These are phyloP conservation scores for Candida yuanshanica DNA, from an alignment of 805 yeast species.

Conservation along the genomic window DNA sequence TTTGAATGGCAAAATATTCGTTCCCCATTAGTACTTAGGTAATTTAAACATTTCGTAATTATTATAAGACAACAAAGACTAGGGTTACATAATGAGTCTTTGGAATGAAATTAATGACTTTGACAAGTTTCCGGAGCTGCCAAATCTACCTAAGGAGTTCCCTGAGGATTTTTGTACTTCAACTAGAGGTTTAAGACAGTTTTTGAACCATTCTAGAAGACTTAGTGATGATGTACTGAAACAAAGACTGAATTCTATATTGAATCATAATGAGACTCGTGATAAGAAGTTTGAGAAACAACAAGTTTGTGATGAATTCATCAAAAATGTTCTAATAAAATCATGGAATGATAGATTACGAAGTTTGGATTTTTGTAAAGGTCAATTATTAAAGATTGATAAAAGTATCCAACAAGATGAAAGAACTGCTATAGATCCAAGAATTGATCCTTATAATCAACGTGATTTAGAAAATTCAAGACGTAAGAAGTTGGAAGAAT, in stretches of 20 bases:
- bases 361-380: constrained; percentile 39
- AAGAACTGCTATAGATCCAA: constrained; percentile 22
- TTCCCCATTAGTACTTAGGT: no score
- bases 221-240: constrained; percentile 41
- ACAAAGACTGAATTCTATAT: constrained; percentile 36
- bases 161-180: constrained; percentile 25
- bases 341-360: constrained; percentile 40
- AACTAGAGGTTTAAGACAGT: constrained; percentile 30
- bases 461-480: constrained; percentile 30
- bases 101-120: constrained; percentile 18
- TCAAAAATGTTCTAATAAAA: constrained; percentile 34
- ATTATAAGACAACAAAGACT: no score
- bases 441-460: constrained; percentile 48
- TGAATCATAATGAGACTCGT: constrained; percentile 21
- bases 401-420: constrained; percentile 22
- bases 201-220: constrained; percentile 31
- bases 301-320: constrained; percentile 30
- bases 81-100: constrained; percentile 21
- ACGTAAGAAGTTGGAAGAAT: constrained; percentile 24
- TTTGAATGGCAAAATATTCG: no score
- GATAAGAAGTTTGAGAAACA: constrained; percentile 6
- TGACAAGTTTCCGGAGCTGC: constrained; percentile 20
- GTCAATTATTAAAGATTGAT: constrained; percentile 26
- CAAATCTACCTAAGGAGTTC: constrained; percentile 13
- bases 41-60: no score